A percentile compares a stretch with the other conserved stretches of the same genome.
Evolutionary conservation across 345 rosid genomes (phyloP).

Genomic region (Raphanus raphanistrum): DNA sequence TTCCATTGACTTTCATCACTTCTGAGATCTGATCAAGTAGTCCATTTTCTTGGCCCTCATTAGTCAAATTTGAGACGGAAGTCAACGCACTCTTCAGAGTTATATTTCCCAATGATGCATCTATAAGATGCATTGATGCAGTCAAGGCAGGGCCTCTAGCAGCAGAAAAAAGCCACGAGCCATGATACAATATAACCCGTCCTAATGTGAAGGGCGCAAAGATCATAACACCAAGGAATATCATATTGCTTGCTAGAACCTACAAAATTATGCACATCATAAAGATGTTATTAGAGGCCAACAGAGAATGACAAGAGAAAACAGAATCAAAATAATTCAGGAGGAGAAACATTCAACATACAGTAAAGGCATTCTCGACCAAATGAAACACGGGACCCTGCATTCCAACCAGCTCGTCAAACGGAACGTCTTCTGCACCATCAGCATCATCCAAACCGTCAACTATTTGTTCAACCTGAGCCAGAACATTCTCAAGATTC

Average conservation of each 20-base stretch:
- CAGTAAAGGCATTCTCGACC: neutral
- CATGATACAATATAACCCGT: constrained; percentile 46
- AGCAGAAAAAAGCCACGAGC: constrained; percentile 81
- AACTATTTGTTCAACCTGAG: too few species aligned
- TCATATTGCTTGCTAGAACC: constrained; percentile 97
- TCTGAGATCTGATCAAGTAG: constrained; percentile 61
- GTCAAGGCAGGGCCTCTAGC: constrained; percentile 62
- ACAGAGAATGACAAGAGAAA: too few species aligned
- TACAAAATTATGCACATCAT: constrained; percentile 41
- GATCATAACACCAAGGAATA: constrained; percentile 91
- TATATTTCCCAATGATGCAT: constrained; percentile 63
- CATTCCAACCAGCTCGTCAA: constrained; percentile 96
- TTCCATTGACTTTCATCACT: constrained; percentile 60
- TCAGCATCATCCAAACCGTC: too few species aligned
- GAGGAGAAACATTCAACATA: neutral
- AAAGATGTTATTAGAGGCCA: too few species aligned
- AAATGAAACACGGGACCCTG: constrained; percentile 83
- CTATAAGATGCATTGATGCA: constrained; percentile 46
- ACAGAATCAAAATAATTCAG: too few species aligned
- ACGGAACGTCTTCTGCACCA: too few species aligned
- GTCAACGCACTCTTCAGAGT: constrained; percentile 59
- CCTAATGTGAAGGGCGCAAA: constrained; percentile 91
- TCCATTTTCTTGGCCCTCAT: constrained; percentile 62
- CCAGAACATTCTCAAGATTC: too few species aligned
- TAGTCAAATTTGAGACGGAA: constrained; percentile 74